Percentiles rank a stretch among this genome's conserved stretches.
Evolutionary conservation across 2,329 filamentous ascomycete species (phyloP).

Genomic region (Aspergillus novoparasiticus): DNA sequence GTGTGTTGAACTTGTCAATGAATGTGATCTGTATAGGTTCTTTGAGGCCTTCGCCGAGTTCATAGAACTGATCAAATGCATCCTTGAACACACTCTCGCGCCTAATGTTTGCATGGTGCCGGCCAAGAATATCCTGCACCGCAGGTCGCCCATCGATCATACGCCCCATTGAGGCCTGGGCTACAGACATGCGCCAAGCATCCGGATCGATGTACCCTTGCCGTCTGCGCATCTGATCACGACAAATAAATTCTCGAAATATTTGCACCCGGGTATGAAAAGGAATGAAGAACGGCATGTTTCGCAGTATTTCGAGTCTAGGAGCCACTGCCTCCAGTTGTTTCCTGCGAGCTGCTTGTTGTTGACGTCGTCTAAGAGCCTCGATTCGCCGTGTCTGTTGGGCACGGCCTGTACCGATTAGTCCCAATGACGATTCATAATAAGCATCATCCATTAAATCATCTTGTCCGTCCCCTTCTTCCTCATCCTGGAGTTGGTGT

Average conservation of each 20-base stretch:
- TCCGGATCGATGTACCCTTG: constrained; percentile 72
- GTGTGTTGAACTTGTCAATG: constrained; percentile 82
- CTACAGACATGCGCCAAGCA: constrained; percentile 67
- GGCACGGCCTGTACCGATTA: constrained; percentile 61
- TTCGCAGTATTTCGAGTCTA: constrained; percentile 84
- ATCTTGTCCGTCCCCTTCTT: constrained; percentile 59
- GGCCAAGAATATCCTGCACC: constrained; percentile 47
- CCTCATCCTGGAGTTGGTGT: constrained; percentile 67
- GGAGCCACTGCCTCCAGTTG: constrained; percentile 79
- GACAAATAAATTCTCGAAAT: constrained; percentile 85
- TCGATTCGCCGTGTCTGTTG: constrained; percentile 66
- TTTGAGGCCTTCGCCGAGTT: constrained; percentile 79
- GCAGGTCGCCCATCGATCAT: constrained; percentile 43
- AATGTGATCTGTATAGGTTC: constrained; percentile 97
- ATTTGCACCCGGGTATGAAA: constrained; percentile 90
- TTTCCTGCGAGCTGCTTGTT: constrained; percentile 68
- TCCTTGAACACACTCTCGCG: constrained; percentile 81
- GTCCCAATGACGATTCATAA: constrained; percentile 37
- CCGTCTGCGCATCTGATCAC: constrained; percentile 75
- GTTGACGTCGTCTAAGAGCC: constrained; percentile 63
- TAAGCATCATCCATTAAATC: constrained; percentile 44
- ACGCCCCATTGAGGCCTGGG: constrained; percentile 46
- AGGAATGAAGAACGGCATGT: constrained; percentile 96
- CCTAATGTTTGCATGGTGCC: constrained; percentile 77
- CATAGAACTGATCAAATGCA: constrained; percentile 80